phyloP scores from a whole-genome alignment of 2,329 filamentous ascomycete genomes.

The Diaporthe longicolla region DNA sequence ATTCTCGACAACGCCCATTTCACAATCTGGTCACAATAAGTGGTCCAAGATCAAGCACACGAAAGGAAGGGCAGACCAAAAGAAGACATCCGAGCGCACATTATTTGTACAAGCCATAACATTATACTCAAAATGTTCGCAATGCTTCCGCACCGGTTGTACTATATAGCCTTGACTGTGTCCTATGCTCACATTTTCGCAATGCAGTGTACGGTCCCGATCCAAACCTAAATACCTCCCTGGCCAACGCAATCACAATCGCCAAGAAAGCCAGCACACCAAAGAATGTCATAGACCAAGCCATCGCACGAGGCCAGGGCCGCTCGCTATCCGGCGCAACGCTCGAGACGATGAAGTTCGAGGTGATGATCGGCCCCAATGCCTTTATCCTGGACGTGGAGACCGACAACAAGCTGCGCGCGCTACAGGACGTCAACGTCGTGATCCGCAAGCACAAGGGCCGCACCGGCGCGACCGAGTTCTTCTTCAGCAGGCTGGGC shows the following conservation, averaged over 20 bases:
- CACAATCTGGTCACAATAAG: constrained; percentile 83
- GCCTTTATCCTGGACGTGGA: constrained; percentile 88
- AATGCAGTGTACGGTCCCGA: constrained; percentile 80
- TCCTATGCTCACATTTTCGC: constrained; percentile 34
- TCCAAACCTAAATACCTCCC: constrained; percentile 79
- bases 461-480: constrained; percentile 79
- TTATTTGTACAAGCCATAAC: constrained; percentile 80
- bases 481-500: constrained; percentile 88
- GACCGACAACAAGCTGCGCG: constrained; percentile 83
- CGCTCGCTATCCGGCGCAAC: constrained; percentile 79
- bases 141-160: constrained; percentile 31
- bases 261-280: constrained; percentile 90
- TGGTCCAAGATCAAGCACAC: constrained; percentile 98
- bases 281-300: constrained; percentile 86
- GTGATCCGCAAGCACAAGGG: constrained; percentile 81
- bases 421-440: constrained; percentile 79
- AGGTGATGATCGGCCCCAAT: constrained; percentile 84
- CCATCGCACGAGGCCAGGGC: constrained; percentile 91
- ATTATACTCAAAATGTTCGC: constrained; percentile 79
- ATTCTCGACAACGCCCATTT: constrained; percentile 60
- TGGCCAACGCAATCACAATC: constrained; percentile 78
- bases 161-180: background rate
- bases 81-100: constrained; percentile 80
- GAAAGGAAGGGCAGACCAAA: constrained; percentile 87
- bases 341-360: constrained; percentile 83